phyloP scores from a whole-genome alignment of 2,329 filamentous ascomycete genomes.

The Cercospora zeae-maydis region DNA sequence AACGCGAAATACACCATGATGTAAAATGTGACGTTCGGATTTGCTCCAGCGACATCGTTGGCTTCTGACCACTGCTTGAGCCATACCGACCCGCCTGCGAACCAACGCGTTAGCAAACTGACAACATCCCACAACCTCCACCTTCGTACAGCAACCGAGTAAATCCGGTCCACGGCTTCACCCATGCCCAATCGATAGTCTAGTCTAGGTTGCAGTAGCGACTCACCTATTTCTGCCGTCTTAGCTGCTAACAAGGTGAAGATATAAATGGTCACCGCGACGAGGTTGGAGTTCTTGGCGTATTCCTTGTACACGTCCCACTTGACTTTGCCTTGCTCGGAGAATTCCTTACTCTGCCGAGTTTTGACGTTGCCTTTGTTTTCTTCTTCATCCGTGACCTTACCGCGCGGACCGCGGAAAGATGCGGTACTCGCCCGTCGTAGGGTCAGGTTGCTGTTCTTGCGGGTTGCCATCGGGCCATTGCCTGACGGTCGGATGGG shows the following conservation, averaged over 20 bases:
- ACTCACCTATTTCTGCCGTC: constrained; percentile 71
- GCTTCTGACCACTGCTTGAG: constrained; percentile 86
- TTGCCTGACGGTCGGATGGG: constrained; percentile 59
- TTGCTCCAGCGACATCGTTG: constrained; percentile 65
- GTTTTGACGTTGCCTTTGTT: constrained; percentile 57
- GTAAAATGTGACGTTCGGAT: constrained; percentile 78
- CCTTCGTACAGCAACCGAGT: constrained; percentile 19
- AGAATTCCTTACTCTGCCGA: constrained; percentile 80
- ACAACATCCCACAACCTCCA: constrained; percentile 7
- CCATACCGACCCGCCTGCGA: constrained; percentile 76
- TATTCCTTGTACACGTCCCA: constrained; percentile 95
- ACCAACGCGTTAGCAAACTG: constrained; percentile 25
- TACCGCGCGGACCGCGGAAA: constrained; percentile 80
- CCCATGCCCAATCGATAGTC: constrained; percentile 1
- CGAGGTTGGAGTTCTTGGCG: constrained; percentile 86
- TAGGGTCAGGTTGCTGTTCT: constrained; percentile 70
- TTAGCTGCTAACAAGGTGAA: constrained; percentile 74
- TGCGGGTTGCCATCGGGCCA: constrained; percentile 51
- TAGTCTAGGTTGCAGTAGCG: constrained; percentile 6
- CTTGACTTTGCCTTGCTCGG: constrained; percentile 95
- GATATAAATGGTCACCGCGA: constrained; percentile 78
- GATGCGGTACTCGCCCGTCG: constrained; percentile 88
- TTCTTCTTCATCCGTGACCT: constrained; percentile 78
- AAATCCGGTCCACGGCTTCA: constrained; percentile 19
- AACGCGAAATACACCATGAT: constrained; percentile 95